phyloP scores from a whole-genome alignment of 2,329 filamentous ascomycete genomes.

The Cryphonectria nitschkei region DNA sequence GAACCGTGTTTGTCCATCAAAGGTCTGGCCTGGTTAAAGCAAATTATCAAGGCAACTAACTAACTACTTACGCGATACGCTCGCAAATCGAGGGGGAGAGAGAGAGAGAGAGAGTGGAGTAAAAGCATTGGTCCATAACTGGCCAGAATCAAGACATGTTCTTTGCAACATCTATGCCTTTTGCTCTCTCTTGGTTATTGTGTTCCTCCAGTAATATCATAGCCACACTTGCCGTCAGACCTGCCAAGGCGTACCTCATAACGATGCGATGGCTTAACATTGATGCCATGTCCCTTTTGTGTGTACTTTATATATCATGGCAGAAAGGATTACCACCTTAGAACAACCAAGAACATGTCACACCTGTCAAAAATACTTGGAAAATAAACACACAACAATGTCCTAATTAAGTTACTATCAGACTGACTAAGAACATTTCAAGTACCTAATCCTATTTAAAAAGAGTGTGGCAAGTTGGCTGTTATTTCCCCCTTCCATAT shows the following conservation, averaged over 20 bases:
- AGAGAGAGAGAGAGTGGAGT: no score
- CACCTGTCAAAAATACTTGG: not conserved
- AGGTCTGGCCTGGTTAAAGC: no score
- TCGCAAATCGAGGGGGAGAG: no score
- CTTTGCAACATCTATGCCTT: not conserved
- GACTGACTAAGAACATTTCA: not conserved
- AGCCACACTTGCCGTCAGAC: not conserved
- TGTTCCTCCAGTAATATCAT: not conserved
- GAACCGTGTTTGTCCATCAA: not conserved
- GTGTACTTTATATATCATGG: not conserved
- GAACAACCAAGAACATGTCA: not conserved
- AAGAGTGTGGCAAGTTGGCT: conserved; percentile 23
- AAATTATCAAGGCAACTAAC: no score
- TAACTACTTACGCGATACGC: no score
- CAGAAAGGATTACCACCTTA: not conserved
- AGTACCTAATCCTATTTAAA: conserved; percentile 17
- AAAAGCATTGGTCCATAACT: not conserved
- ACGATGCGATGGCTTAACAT: no score
- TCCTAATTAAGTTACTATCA: conserved; percentile 23
- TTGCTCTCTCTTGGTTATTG: not conserved
- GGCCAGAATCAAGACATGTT: not conserved
- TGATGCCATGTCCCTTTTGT: no score
- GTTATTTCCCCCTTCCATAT: not conserved
- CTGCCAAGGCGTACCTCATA: not conserved
- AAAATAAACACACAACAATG: not conserved